Base-by-base conservation (phyloP, 768 basidiomycete species). In the Rhodocollybia butyracea region DNA sequence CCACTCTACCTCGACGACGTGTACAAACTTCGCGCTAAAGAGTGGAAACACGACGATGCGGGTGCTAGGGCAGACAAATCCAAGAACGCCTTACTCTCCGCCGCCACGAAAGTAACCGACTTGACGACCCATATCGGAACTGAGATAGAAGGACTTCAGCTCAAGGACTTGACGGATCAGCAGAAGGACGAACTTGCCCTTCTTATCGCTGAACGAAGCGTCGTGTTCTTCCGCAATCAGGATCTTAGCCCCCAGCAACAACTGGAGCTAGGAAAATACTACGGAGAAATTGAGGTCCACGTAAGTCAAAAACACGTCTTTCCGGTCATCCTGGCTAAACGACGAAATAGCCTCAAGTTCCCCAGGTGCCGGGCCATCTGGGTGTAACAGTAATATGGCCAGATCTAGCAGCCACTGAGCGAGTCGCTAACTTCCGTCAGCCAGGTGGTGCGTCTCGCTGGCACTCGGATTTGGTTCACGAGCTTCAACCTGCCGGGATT, bases 381-480 rank as follows among this genome's bases (percentile, higher is more conserved):
- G 61, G 61, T 2, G 58, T 61, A 22, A 59, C 61, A 15, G 58
- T 61, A 41, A 61, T 61, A 39, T 61, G 61, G 61, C 42, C 42
- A 7, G 42, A 43, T 43, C 24, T 43, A 17, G n/a, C 17, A 22
- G 42, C 42, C 4, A 43, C 42, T 22, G 42, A 43, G 24, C 42
- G 42, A 11, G 13, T 10, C 22, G 42, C 22, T 4, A 43, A 24
- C 24, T 43, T 43, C 22, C 42, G 42, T 26, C 19, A 43, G 13
- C 42, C 42, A 5, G 42, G 41, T 6, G 40, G 19, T n/a, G 38
- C 29, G 21, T n/a, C 24, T 41, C 5, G 26, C 58, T 59, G 61
- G 61, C 61, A 62, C 55, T 60, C 61, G 8, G 61, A 62, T 52
- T 32, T 62, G 11, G 61, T 62, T 3, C 61, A 62, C 26, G 59